Conservation (phyloP, 345 rosid genomes). For the Brassica carinata region DNA sequence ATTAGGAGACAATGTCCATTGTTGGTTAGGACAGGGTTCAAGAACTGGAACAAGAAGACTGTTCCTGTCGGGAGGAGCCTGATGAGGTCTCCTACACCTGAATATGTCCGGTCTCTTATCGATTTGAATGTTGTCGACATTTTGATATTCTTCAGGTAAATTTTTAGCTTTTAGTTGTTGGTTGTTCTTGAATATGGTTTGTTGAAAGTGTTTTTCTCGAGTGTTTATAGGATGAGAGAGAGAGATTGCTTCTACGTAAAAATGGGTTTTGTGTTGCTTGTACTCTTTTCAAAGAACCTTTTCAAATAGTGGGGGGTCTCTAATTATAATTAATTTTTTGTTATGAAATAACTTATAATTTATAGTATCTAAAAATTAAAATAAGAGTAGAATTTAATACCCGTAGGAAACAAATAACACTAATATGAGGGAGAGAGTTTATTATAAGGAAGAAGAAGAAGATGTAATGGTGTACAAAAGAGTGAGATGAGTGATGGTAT, state of each 20-base stretch:
- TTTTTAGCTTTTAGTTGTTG: neutral
- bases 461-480: too few species aligned
- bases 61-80: constrained; percentile 91
- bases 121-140: constrained; percentile 46
- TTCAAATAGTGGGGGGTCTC: constrained; percentile 21
- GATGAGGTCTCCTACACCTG: constrained; percentile 68
- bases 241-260: constrained; percentile 39
- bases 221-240: constrained; percentile 20
- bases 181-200: constrained; percentile 8
- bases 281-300: constrained; percentile 30
- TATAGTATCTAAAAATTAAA: too few species aligned
- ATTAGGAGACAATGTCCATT: constrained; percentile 55
- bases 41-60: constrained; percentile 75
- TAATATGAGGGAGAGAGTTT: too few species aligned
- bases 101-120: constrained; percentile 46
- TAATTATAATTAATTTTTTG: neutral
- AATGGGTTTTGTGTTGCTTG: constrained; percentile 40
- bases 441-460: too few species aligned
- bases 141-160: neutral
- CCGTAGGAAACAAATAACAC: too few species aligned
- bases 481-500: too few species aligned
- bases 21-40: constrained; percentile 82
- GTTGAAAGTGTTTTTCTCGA: constrained; percentile 6
- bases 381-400: too few species aligned
- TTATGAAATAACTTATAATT: too few species aligned